Percentiles rank a stretch among this genome's conserved stretches.
Conservation (phyloP, 2,329 filamentous ascomycete species). For the Dactylellina parvicollis region DNA sequence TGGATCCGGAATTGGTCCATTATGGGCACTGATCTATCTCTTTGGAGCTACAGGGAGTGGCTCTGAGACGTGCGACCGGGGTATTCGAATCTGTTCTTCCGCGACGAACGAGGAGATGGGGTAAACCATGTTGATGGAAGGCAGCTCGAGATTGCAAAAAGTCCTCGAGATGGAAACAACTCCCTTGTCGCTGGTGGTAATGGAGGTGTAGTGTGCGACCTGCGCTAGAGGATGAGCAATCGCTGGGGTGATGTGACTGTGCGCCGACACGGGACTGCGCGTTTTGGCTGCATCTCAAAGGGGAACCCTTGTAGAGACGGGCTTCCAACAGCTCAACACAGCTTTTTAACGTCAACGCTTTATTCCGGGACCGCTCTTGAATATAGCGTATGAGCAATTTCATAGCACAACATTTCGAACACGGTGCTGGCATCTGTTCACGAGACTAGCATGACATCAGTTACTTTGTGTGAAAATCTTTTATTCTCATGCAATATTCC, state of each 20-base stretch:
- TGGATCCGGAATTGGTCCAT: constrained; percentile 23
- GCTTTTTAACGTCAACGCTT: background rate
- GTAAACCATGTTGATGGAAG: constrained; percentile 14
- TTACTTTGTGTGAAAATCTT: too few species aligned
- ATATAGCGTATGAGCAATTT: too few species aligned
- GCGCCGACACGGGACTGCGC: background rate
- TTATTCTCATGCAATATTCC: too few species aligned
- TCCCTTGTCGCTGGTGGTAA: background rate
- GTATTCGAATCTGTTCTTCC: background rate
- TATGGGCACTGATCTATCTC: background rate
- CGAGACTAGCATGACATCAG: too few species aligned
- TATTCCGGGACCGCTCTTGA: too few species aligned
- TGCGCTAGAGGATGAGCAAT: constrained; percentile 6
- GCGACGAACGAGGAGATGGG: background rate
- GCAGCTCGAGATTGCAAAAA: background rate
- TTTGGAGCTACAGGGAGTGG: too few species aligned
- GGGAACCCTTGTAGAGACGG: background rate
- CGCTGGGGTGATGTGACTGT: background rate
- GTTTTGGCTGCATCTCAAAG: background rate
- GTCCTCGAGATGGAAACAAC: background rate
- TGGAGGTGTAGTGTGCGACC: background rate
- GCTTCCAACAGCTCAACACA: background rate
- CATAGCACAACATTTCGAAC: too few species aligned
- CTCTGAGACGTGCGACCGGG: background rate
- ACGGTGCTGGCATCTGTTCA: too few species aligned